Percentiles rank a stretch among this genome's conserved stretches.
Conservation (phyloP, 1,284 basidiomycete genomes). For the Ustilago esculenta region DNA sequence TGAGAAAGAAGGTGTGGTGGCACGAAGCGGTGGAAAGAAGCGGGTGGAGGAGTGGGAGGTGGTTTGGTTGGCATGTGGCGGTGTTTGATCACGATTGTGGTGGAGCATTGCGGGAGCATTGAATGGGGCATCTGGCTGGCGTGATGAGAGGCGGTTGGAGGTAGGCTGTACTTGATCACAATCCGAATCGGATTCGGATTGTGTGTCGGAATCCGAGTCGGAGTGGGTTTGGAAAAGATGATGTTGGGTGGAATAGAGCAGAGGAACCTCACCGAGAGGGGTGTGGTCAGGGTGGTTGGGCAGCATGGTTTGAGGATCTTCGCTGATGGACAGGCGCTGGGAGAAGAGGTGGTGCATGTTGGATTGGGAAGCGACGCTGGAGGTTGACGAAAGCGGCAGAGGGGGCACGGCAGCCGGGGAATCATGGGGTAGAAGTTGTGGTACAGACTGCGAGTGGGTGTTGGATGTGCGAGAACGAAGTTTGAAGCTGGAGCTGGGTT, state of each 20-base stretch:
- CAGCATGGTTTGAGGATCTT: constrained; percentile 52
- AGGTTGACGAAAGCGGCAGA: not conserved
- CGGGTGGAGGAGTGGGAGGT: not conserved
- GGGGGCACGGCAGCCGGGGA: not conserved
- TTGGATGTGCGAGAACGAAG: constrained; percentile 27
- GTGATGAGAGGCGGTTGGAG: not conserved
- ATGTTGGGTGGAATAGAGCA: constrained; percentile 47
- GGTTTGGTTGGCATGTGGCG: not conserved
- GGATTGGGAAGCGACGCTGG: not conserved
- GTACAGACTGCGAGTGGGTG: not conserved
- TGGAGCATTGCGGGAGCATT: not conserved
- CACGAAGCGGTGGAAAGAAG: not conserved
- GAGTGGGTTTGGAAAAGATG: constrained; percentile 45
- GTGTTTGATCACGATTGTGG: constrained; percentile 1
- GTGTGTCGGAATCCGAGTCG: constrained; percentile 26
- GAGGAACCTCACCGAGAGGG: constrained; percentile 53
- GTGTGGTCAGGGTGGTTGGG: constrained; percentile 48
- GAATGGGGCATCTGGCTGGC: not conserved
- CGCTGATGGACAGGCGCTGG: constrained; percentile 25
- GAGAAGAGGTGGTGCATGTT: constrained; percentile 6
- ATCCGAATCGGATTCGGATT: constrained; percentile 29
- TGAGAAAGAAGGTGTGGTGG: constrained; percentile 74
- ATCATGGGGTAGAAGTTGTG: not conserved
- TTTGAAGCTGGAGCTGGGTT: constrained; percentile 33
- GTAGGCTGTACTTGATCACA: constrained; percentile 4